These are phyloP conservation scores for Mortierella polycephala DNA, from an alignment of 371 early-diverging fungal species.

Conservation along the genomic window DNA sequence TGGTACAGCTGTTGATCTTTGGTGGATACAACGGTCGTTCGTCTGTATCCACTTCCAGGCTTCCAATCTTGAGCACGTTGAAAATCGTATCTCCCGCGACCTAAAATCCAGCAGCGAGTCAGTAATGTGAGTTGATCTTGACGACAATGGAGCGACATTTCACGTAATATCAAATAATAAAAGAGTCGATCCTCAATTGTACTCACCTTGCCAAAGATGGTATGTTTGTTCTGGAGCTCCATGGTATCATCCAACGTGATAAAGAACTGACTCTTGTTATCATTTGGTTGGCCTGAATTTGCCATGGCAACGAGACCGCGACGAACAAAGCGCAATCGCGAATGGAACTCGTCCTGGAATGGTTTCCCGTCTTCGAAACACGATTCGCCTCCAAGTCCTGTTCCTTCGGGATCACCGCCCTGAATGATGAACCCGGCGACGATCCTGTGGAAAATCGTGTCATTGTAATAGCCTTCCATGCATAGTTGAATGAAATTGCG, in stretches of 20 bases:
- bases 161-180: too few relatives aligned
- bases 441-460: constrained; percentile 89
- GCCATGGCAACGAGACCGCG: constrained; percentile 95
- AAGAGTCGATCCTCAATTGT: background rate
- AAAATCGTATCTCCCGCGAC: constrained; percentile 92
- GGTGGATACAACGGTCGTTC: constrained; percentile 89
- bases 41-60: constrained; percentile 78
- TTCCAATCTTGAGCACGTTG: constrained; percentile 89
- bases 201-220: constrained; percentile 90
- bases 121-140: too few relatives aligned
- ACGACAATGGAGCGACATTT: too few relatives aligned
- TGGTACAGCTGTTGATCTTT: constrained; percentile 70
- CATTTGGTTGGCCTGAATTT: constrained; percentile 76
- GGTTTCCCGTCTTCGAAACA: constrained; percentile 75
- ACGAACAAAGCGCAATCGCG: constrained; percentile 86
- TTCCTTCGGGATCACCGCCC: constrained; percentile 97
- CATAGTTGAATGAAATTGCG: constrained; percentile 95
- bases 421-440: constrained; percentile 93
- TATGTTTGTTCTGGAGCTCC: constrained; percentile 88
- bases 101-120: constrained; percentile 40
- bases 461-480: constrained; percentile 85
- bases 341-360: constrained; percentile 94
- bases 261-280: constrained; percentile 94
- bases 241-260: constrained; percentile 89
- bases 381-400: constrained; percentile 91